A percentile compares a stretch with the other conserved stretches of the same genome.
Evolutionary conservation across 2,329 filamentous ascomycete genomes (phyloP).

Genomic region (Fusarium pininemorale): DNA sequence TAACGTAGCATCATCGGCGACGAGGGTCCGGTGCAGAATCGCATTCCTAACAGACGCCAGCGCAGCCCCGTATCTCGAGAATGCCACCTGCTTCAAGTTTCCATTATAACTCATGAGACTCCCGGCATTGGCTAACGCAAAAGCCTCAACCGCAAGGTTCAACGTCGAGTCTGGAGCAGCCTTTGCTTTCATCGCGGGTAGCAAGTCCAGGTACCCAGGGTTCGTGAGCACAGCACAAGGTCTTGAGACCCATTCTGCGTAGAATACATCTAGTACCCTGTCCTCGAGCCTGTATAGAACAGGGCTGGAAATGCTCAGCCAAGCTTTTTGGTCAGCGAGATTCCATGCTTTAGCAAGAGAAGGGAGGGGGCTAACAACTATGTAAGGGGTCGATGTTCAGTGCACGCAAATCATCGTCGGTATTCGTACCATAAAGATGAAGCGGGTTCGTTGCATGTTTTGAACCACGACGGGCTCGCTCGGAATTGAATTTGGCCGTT

Average conservation of each 20-base stretch:
- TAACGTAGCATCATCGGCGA: background rate
- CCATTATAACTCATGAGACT: background rate
- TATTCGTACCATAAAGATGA: accelerated
- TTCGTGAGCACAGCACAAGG: accelerated
- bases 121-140: background rate
- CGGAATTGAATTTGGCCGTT: background rate
- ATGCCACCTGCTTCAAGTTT: background rate
- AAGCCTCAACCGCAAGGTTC: background rate
- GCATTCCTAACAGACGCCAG: background rate
- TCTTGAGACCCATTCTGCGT: background rate
- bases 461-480: background rate
- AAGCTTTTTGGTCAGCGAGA: background rate
- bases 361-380: background rate
- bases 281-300: background rate
- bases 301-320: accelerated
- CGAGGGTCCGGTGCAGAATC: background rate
- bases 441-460: accelerated
- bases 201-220: background rate
- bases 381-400: background rate
- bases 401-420: background rate
- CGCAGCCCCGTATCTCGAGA: background rate
- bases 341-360: too few relatives aligned
- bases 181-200: background rate
- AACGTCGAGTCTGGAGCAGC: background rate
- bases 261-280: background rate